phyloP scores from a whole-genome alignment of 768 basidiomycete genomes.

The Xerocomus potaroensis region DNA sequence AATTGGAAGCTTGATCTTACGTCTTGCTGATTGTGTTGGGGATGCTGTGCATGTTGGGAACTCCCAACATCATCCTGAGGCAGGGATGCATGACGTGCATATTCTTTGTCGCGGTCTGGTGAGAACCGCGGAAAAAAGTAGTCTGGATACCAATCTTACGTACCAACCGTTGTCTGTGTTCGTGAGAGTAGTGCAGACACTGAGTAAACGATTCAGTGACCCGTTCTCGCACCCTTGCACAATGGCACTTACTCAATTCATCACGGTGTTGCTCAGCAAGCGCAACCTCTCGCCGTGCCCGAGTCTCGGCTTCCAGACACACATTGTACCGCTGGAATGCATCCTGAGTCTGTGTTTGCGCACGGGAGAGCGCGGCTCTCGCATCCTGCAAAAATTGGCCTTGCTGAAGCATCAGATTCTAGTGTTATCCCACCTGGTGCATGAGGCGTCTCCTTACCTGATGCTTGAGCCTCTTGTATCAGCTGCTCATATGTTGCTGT shows the following conservation, averaged over 20 bases:
- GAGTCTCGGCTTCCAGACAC: constrained; percentile 63
- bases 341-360: constrained; percentile 70
- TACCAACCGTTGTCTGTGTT: constrained; percentile 33
- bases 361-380: constrained; percentile 54
- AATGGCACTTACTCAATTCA: constrained; percentile 40
- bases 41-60: constrained; percentile 28
- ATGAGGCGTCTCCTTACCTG: constrained; percentile 42
- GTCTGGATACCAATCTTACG: constrained; percentile 18
- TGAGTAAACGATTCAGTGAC: constrained; percentile 19
- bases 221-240: constrained; percentile 11
- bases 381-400: constrained; percentile 62
- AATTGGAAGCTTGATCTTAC: constrained; percentile 26
- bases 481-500: constrained; percentile 50
- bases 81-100: constrained; percentile 30
- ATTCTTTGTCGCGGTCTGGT: constrained; percentile 27
- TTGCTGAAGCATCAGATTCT: constrained; percentile 25
- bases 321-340: constrained; percentile 66
- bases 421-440: constrained; percentile 2
- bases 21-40: constrained; percentile 30
- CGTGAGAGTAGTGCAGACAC: constrained; percentile 35
- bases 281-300: constrained; percentile 59
- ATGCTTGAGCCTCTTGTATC: constrained; percentile 53
- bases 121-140: constrained; percentile 13
- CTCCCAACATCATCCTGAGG: constrained; percentile 29
- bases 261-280: constrained; percentile 69